Evolutionary conservation across 208 protist genomes (phyloP), one percentile per base, ranked within the genome.

Genomic region (Leishmania arabica): DNA sequence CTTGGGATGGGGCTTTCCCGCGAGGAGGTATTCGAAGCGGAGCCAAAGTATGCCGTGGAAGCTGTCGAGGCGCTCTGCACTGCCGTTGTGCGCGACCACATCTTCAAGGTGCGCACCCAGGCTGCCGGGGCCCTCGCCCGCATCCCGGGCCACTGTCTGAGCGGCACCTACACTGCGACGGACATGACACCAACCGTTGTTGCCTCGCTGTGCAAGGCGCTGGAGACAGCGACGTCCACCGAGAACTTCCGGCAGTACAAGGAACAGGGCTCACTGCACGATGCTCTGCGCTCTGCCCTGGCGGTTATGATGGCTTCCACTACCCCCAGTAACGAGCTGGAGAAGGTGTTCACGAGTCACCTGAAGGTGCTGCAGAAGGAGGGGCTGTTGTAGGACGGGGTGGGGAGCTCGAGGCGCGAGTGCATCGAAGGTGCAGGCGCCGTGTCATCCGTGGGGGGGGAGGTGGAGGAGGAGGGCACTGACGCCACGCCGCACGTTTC

Each of bases 61-160:
- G 89, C 87, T 11, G 88, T 97, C 3, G 85, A 91, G 27, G 84
- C 85, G 3, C 86, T 97, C 19, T 88, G 79, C 62, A 82, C 84
- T 21, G 73, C 90, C 8, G 84, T 95, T 7, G 80, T 87, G 68
- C 83, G 84, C 21, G 94, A 97, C 49, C 85, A 88, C 66, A 93
- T 92, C 53, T 95, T 94, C 79, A 97, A 97, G 76, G 94, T 97
- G 31, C 92, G 92, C 77, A 94, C 90, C n/a, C 92, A 94, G 80
- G 92, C 92, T 24, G 94, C 91, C 8, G 79, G 54, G 3, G 90
- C 94, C 9, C 83, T 97, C 15, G 88, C 77, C 3, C 84, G 79
- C 47, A 83, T 89, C 31, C 81, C 79, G 2, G 74, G 81, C 42
- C 5, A 68, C 51, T 85, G 78, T 69, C 73, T 92, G 42, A 69